phyloP scores from a whole-genome alignment of 1,284 basidiomycete species.

The Microbotryum silenes-acaulis region DNA sequence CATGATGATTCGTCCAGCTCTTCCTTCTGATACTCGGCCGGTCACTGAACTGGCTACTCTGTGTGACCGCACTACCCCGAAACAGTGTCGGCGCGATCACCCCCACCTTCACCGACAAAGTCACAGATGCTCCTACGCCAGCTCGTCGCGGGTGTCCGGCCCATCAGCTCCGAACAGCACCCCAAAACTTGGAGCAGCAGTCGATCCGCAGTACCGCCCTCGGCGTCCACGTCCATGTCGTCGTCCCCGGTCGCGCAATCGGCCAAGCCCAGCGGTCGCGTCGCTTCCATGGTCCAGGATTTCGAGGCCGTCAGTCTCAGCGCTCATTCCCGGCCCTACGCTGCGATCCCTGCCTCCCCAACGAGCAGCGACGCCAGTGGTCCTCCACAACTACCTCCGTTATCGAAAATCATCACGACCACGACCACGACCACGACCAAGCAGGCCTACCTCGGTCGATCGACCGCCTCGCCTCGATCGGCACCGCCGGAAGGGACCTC shows the following conservation, averaged over 20 bases:
- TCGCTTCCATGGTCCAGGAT: constrained; percentile 19
- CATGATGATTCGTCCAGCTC: too few species aligned
- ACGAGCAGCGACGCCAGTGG: background rate
- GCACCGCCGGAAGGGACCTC: background rate
- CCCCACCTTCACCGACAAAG: constrained; percentile 12
- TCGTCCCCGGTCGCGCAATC: background rate
- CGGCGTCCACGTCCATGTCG: background rate
- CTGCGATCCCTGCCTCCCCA: background rate
- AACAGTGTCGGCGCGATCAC: background rate
- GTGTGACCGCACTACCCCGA: too few species aligned
- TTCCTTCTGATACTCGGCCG: too few species aligned
- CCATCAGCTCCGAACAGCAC: constrained; percentile 10
- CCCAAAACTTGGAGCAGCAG: constrained; percentile 8
- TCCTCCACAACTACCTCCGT: background rate
- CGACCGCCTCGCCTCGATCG: background rate
- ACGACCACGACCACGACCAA: background rate
- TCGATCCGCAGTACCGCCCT: background rate
- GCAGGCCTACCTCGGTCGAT: background rate
- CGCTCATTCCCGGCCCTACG: constrained; percentile 12
- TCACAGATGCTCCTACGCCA: constrained; percentile 7
- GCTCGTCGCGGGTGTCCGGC: constrained; percentile 18
- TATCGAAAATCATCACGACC: background rate
- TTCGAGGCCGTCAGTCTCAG: constrained; percentile 17
- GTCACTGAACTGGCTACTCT: too few species aligned
- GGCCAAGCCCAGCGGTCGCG: constrained; percentile 4